Evolutionary conservation across 1,284 basidiomycete genomes (phyloP), one percentile per base, ranked within the genome.

Genomic region (Lignosus rhinocerotis): DNA sequence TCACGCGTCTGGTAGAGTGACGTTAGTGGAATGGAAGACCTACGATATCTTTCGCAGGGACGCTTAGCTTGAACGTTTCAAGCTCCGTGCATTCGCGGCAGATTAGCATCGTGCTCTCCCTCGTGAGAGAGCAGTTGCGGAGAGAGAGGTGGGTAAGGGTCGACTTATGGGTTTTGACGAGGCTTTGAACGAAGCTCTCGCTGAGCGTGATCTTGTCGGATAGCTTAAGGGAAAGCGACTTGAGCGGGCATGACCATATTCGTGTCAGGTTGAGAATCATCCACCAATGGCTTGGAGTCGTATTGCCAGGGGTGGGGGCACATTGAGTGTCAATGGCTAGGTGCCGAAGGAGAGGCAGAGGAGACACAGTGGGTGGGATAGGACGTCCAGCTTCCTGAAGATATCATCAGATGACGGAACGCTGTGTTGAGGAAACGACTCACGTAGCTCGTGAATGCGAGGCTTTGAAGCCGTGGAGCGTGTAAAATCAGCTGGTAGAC

Each of bases 381-480:
- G 76, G 32, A 31, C 70, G 66, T 8, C 68, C 71, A 34, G 69
- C 71, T 63, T 84, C 82, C 82, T 82, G 53, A n/a, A 58, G 12
- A 39, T 36, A 30, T 42, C 3, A 12, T 11, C 7, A 30, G 19
- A 46, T 17, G 21, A 21, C 32, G 21, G 34, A 30, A 3, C 39
- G 25, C 6, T 30, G 10, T 21, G 9, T 8, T 3, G 19, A 21
- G 6, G 9, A 3, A 51, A 43, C 46, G 19, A 38, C 80, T 62
- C 61, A 85, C 87, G 62, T 78, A 80, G 52, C 78, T 76, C 6
- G 83, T 83, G 17, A 89, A 75, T 0, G 86, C 83, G 0, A 90
- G 73, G 59, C 78, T 84, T 62, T 82, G 80, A 9, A 90, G 74
- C 9, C 73, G 66, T 0, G 86, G 86, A 0, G 79, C 82, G 50